These are phyloP conservation scores for Carpinus viminea DNA, from an alignment of 306 rosid species.

Conservation along the genomic window DNA sequence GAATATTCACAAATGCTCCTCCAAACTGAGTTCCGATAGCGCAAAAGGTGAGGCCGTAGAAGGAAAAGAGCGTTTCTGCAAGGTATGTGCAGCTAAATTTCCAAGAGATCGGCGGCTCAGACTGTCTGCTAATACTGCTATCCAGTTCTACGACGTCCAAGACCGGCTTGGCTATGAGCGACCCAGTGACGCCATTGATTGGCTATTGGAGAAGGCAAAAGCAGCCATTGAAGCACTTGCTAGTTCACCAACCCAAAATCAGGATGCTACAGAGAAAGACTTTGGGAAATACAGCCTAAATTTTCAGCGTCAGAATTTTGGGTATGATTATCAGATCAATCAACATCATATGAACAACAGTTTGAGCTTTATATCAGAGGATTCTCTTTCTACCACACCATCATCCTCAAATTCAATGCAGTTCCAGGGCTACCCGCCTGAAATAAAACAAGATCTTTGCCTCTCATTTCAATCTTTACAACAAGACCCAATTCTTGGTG, in stretches of 20 bases:
- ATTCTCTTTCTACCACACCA: background rate
- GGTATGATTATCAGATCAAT: constrained; percentile 4
- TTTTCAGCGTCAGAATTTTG: constrained; percentile 3
- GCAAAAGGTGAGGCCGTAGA: constrained; percentile 50
- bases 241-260: constrained; percentile 16
- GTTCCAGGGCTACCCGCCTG: constrained; percentile 56
- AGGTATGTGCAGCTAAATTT: constrained; percentile 83
- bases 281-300: background rate
- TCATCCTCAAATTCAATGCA: constrained; percentile 26
- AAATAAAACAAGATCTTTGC: constrained; percentile 73
- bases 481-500: constrained; percentile 55
- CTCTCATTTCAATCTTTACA: constrained; percentile 80
- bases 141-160: constrained; percentile 86
- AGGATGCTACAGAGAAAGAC: constrained; percentile 3
- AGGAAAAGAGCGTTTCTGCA: constrained; percentile 81
- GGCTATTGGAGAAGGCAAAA: constrained; percentile 90
- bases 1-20: background rate
- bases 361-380: constrained; percentile 13
- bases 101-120: constrained; percentile 84
- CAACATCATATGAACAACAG: constrained; percentile 13
- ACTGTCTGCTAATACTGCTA: constrained; percentile 83
- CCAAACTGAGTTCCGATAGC: constrained; percentile 35
- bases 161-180: constrained; percentile 40
- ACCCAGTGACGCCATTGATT: constrained; percentile 78
- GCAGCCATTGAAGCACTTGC: constrained; percentile 62